Evolutionary conservation across 164 flowering plant genomes (phyloP), one percentile per base, ranked within the genome.

Genomic region (Macadamia integrifolia): DNA sequence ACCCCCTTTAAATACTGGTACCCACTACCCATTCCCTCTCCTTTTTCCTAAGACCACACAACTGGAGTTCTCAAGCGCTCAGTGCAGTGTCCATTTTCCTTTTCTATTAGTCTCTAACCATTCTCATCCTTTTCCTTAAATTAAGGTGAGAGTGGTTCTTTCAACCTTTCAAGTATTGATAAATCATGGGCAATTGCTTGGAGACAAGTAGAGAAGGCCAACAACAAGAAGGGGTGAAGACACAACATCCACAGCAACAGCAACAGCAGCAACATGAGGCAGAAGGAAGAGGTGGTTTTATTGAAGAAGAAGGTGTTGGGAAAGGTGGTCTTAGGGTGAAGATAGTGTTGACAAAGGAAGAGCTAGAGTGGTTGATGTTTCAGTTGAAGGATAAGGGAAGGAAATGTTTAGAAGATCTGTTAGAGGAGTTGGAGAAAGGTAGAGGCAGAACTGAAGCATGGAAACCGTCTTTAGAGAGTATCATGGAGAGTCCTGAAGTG

Each of bases 391-490:
- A 64, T 4, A 79, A 67, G 30, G 75, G 67, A 68, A 81, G 82
- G 60, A 79, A 69, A 72, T 73, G 64, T 0, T 62, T 86, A 28
- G 84, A 80, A 61, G 81, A 83, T 28, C 64, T 82, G 23, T 73
- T 85, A 77, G 76, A 23, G 6, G 82, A 81, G 60, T 77, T 85
- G 5, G 79, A 78, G 60, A 83, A 73, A 68, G 71, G 67, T 23
- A 76, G 82, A 65, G 67, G n/a, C 32, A 43, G 32, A 23, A 10
- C 15, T 58, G 65, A 35, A 55, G 68, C 43, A 1, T 85, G 88
- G 86, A 83, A 68, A 56, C 88, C 88, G 10, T 78, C 81, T 68
- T 43, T 85, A 46, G 85, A 81, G 29, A 77, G 88, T 50, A 83
- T 85, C 62, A 72, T 68, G 77, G 86, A 85, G 75, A 48, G 48